Conservation (phyloP, 345 rosid species). For the Erysimum cheiranthoides region DNA sequence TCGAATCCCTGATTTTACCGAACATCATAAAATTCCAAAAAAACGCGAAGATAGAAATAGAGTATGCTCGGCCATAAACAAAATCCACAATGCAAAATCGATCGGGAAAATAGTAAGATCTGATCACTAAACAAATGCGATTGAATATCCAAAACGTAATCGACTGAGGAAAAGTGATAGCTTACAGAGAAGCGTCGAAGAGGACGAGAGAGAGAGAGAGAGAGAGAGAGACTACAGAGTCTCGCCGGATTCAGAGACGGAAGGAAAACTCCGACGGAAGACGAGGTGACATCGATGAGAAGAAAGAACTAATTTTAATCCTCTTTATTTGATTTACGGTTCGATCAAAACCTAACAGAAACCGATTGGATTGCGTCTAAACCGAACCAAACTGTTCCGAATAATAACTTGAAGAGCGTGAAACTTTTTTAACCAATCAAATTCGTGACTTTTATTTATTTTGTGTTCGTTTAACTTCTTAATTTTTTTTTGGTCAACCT, state of each 20-base stretch:
- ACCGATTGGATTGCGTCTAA: background rate
- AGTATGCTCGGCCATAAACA: background rate
- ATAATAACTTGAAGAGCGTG: no score
- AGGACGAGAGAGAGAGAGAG: background rate
- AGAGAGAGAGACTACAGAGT: slow-evolving; percentile 1
- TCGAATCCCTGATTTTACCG: background rate
- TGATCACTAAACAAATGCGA: background rate
- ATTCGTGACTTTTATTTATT: no score
- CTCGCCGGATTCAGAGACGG: slow-evolving; percentile 9
- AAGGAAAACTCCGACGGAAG: background rate
- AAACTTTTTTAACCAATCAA: no score
- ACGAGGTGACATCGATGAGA: background rate
- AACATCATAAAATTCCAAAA: no score
- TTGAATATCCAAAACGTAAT: background rate
- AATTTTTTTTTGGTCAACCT: no score
- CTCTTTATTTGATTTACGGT: slow-evolving; percentile 3
- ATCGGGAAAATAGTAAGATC: background rate
- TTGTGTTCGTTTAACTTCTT: no score
- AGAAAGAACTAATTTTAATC: background rate
- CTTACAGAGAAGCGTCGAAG: slow-evolving; percentile 4
- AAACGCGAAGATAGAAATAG: background rate
- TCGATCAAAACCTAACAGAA: background rate
- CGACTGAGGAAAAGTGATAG: background rate
- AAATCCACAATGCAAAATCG: slow-evolving; percentile 10
- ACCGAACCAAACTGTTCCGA: background rate